Base-by-base conservation (phyloP, 2,329 filamentous ascomycete genomes). In the Fusarium palustre region DNA sequence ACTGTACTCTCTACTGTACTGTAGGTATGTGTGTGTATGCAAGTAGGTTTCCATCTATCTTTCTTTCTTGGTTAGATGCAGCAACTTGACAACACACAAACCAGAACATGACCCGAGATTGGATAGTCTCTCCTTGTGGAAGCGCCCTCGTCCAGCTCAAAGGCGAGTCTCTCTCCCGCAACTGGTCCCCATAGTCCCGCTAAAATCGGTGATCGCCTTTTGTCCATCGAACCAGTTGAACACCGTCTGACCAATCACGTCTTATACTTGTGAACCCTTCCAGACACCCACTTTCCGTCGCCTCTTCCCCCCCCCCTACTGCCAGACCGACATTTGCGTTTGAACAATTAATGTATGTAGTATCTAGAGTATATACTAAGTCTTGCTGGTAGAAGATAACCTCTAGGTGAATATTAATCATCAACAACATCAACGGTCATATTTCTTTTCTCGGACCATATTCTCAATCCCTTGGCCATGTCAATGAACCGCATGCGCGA, bases 171-270 rank as follows among this genome's bases (percentile, higher is more conserved):
- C 57, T 57, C 11, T 56, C 41, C 42, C 63, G 55, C 59, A 69
- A 70, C 63, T 69, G 70, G 71, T 73, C 66, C 69, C 69, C 64
- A 59, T 69, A 67, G 69, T 72, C 64, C 69, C 71, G 64, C 71
- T 61, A 48, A 59, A 42, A 72, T 74, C 71, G 67, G 50, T 65
- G 71, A 69, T 74, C 69, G 62, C 59, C 64, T 59, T 59, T 62
- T 67, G 68, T 24, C 24, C 64, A 68, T 72, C 70, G 68, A 58
- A 61, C 69, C 71, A 73, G 66, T 38, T 49, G 61, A 50, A 41
- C 43, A 30, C 4, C 31, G 24, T 20, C 50, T 55, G 25, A 9
- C 71, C 64, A 74, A 74, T 74, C 71, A 74, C 41, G 55, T 57
- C 67, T 65, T 61, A 54, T 45, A 58, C 36, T 33, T 36, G 16